Base-by-base conservation (phyloP, 2,329 filamentous ascomycete species). In the Exophiala mesophila region DNA sequence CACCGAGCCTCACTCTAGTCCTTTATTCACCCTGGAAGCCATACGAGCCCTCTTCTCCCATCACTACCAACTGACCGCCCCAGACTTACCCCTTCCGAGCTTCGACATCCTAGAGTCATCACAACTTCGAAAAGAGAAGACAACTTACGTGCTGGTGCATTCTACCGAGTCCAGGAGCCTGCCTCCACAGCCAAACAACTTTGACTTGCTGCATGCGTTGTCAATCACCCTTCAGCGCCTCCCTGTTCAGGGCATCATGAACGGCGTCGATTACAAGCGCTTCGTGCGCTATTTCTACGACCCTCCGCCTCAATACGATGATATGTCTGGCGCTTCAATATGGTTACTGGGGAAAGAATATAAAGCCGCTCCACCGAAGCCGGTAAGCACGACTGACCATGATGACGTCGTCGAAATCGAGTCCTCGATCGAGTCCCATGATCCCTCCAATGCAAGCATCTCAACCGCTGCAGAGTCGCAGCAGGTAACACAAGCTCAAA, bases 231-330 rank as follows among this genome's bases (percentile, higher is more conserved):
- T 48, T 17, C 45, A 48, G 33, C 42, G 16, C 42, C 45, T 51
- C 21, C 48, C 48, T 20, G 33, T 44, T 32, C 48, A 48, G 45
- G 41, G 39, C 41, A 58, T 46, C 55, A 81, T 83, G 79, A 74
- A 74, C 58, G 80, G 76, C 44, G 78, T 85, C 42, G 86, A 94
- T 58, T 80, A 82, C 60, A 85, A 87, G 65, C 84, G 85, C 51
- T 80, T 96, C 56, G 82, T 96, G 47, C 85, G 90, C 66, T 88
- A 86, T 68, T 83, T 97, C 59, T 95, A 88, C 83, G 89, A 96
- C 56, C 88, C 88, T 0, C 82, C 89, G 52, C 89, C 88, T 4
- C 79, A 77, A 50, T 95, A 96, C 66, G 82, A 94, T 60, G 72
- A 80, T 44, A 63, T 68, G 45, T 73, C 76, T 26, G 74, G 81